Evolutionary conservation across 1,139 yeast genomes (phyloP).

Genomic region (Geotrichum bryndzae): DNA sequence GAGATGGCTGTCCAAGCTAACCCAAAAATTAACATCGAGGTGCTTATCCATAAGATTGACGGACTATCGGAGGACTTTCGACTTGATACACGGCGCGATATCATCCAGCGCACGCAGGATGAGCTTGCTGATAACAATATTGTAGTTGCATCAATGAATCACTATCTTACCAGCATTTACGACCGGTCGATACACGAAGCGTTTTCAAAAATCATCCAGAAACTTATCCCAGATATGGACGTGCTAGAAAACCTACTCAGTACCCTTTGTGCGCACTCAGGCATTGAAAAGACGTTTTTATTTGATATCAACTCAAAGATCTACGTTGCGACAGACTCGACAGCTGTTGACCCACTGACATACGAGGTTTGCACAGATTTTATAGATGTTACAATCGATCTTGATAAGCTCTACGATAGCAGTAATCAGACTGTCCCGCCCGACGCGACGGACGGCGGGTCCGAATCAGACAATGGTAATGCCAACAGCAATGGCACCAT

Average conservation of each 20-base stretch:
- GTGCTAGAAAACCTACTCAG: slow-evolving; percentile 84
- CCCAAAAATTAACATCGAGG: slow-evolving; percentile 83
- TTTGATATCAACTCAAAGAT: slow-evolving; percentile 93
- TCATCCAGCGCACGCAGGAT: slow-evolving; percentile 92
- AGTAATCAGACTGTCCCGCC: background rate
- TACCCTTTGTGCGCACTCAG: slow-evolving; percentile 79
- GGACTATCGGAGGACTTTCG: slow-evolving; percentile 92
- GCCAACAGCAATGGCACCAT: background rate
- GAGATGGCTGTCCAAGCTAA: slow-evolving; percentile 83
- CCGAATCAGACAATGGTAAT: background rate
- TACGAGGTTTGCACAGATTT: slow-evolving; percentile 97
- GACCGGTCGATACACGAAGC: slow-evolving; percentile 97
- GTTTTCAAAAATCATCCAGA: slow-evolving; percentile 85
- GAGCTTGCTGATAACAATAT: slow-evolving; percentile 83
- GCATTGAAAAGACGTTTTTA: slow-evolving; percentile 84
- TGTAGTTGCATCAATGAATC: slow-evolving; percentile 69
- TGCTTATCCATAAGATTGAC: slow-evolving; percentile 89
- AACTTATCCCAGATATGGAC: slow-evolving; percentile 82
- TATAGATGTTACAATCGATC: slow-evolving; percentile 86
- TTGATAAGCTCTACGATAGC: slow-evolving; percentile 44
- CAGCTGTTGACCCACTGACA: slow-evolving; percentile 91
- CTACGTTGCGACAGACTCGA: slow-evolving; percentile 91
- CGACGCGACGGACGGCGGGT: background rate
- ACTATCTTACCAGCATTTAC: slow-evolving; percentile 85
- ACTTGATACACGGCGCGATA: slow-evolving; percentile 90